Base-by-base conservation (phyloP, 768 basidiomycete species). In the Podaxis carcinomalis region DNA sequence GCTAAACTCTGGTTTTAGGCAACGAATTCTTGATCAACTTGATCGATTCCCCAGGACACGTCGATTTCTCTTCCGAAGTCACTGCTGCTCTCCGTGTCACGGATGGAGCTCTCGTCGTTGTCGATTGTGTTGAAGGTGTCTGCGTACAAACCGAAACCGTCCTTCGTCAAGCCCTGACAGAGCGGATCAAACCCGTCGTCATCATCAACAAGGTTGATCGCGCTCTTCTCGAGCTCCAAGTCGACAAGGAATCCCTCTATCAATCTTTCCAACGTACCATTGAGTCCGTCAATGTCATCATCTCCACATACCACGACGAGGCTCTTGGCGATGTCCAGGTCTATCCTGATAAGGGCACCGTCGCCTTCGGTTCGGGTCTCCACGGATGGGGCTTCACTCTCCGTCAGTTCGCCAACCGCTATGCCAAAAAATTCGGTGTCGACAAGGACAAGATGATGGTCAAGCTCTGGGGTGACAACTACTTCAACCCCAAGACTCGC, bases 151-250 rank as follows among this genome's bases (percentile, higher is more conserved):
- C 97, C 72, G 97, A 98, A 81, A 99, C 97, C 14, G 97, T 99
- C 60, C 86, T 99, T 61, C 94, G 97, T 68, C 97, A 99, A 73
- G 92, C 97, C 58, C 85, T 99, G 47, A 86, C 88, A 44, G 97
- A 99, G 81, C 95, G 97, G 76, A 98, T 99, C 83, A 98, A 97
- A 81, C 97, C 97, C 66, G 97, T 99, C 70, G 88, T 98, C 70
- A 87, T 98, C 79, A 97, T 99, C 81, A 99, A 99, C 88, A 99
- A 99, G 83, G 95, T 99, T 70, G 97, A 99, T 79, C 96, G 97
- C 72, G 97, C 97, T 62, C 87, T 99, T 55, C 92, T 99, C 69
- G 97, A 99, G 78, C 88, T 99, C 51, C 97, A 99, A 76, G 92
- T 98, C 67, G 80, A 85, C 75, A 98, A 98, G 80, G 97, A 99